These are phyloP conservation scores for Paxillus involutus DNA, from an alignment of 768 basidiomycete genomes.

Conservation along the genomic window DNA sequence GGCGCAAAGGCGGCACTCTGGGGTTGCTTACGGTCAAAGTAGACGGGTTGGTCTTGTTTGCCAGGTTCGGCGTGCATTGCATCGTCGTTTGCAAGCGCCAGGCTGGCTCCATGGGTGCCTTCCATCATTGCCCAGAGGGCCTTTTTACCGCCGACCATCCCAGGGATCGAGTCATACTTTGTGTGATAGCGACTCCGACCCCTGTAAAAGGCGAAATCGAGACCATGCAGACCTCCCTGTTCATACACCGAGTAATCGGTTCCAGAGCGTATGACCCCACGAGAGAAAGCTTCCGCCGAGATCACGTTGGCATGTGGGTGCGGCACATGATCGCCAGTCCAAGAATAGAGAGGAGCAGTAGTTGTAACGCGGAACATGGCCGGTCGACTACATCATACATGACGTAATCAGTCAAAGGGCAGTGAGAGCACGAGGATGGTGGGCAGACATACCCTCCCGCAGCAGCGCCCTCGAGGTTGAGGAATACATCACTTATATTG, in stretches of 20 bases:
- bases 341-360: constrained; percentile 52
- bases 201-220: constrained; percentile 80
- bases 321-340: constrained; percentile 43
- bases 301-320: constrained; percentile 76
- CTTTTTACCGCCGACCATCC: constrained; percentile 50
- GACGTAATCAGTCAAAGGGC: constrained; percentile 1
- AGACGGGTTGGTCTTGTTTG: constrained; percentile 42
- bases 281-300: constrained; percentile 66
- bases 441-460: constrained; percentile 60
- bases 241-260: constrained; percentile 78
- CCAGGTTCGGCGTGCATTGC: constrained; percentile 19
- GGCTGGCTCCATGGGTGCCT: constrained; percentile 52
- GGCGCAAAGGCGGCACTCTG: not conserved
- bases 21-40: constrained; percentile 66
- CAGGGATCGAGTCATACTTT: constrained; percentile 63
- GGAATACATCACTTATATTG: constrained; percentile 59
- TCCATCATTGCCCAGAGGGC: constrained; percentile 84
- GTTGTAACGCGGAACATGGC: constrained; percentile 74
- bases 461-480: constrained; percentile 83
- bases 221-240: constrained; percentile 56
- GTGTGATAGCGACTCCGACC: constrained; percentile 79
- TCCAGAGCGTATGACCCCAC: constrained; percentile 61
- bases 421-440: not conserved
- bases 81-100: constrained; percentile 50
- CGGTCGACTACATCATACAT: constrained; percentile 57